Evolutionary conservation across 1,284 basidiomycete species (phyloP), one percentile per base, ranked within the genome.

Genomic region (Coniferiporia weirii): DNA sequence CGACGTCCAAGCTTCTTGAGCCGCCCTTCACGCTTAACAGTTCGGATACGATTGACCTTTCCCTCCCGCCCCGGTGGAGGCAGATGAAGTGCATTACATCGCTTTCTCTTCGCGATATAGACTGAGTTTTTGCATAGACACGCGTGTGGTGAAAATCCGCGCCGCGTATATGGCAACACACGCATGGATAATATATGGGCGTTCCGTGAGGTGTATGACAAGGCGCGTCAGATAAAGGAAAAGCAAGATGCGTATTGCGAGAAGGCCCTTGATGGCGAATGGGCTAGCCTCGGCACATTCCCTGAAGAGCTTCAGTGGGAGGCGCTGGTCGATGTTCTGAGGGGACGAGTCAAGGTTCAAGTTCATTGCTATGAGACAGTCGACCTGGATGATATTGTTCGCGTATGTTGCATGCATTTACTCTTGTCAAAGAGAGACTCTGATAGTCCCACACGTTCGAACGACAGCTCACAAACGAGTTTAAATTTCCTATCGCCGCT

Each of bases 261-360:
- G 32, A 81, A 80, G 61, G 86, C 79, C 1, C 67, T 81, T 47
- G 69, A 75, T 5, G 82, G 83, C 3, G 66, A 84, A 60, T 93
- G 89, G 85, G 75, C 78, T 1, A 69, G 72, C 6, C 74, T 85
- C 20, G 81, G 79, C 0, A 71, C 79, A 19, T 93, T 91, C 71
- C 93, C 94, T 0, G 84, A 92, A 54, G 82, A 84, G 45, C 75
- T 94, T 47, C 80, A 92, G 67, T 91, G 88, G 82, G 94, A 96
- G 68, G 86, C 85, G 10, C 75, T 96, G 8, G 89, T 95, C 4
- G 94, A 95, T 64, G 90, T 95, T 5, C 77, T 97, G 22, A 78
- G 95, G 50, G 91, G 86, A 8, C 77, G 79, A 20, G 89, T 91
- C 62, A 90, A 89, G 77, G 79, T 94, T 60, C 87, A 92, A 65